Base-by-base conservation (phyloP, 805 yeast genomes). In the Wickerhamiella sorbophila region DNA sequence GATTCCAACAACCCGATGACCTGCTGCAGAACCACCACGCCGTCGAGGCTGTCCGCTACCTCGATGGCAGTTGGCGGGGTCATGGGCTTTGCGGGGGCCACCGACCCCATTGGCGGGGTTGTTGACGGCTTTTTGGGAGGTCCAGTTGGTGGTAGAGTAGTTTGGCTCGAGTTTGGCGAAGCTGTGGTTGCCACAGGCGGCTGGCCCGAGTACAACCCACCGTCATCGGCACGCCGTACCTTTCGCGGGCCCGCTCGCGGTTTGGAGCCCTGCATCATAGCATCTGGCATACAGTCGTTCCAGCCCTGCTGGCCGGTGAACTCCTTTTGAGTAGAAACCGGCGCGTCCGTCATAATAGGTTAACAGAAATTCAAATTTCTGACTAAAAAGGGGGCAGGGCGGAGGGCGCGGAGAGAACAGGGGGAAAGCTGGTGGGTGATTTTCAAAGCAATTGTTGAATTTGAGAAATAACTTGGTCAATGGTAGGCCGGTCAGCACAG, bases 401-500 rank as follows among this genome's bases (percentile, higher is more conserved):
- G n/a, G n/a, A n/a, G n/a, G n/a, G n/a, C n/a, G n/a, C n/a, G n/a
- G n/a, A n/a, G n/a, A n/a, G n/a, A n/a, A n/a, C n/a, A n/a, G n/a
- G n/a, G n/a, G n/a, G n/a, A n/a, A n/a, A n/a, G n/a, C n/a, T n/a
- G n/a, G n/a, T n/a, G n/a, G n/a, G n/a, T n/a, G n/a, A n/a, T n/a
- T n/a, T n/a, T n/a, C n/a, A n/a, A n/a, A n/a, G n/a, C n/a, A n/a
- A n/a, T n/a, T n/a, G n/a, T n/a, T n/a, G n/a, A n/a, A 24, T 24
- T 24, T 24, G 29, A 12, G 29, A 24, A 12, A 80, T 53, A 2
- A 83, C 71, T 36, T 70, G 69, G 48, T 75, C 83, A 18, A 79
- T 68, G 0, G 67, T 47, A 0, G 94, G 94, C 46, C 96, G 66
- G 31, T 68, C 56, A 0, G 49, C 51, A 0, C 86, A 74, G 42